A percentile compares a stretch with the other conserved stretches of the same genome.
phyloP scores from a whole-genome alignment of 495 filamentous ascomycete genomes.

The Penicillium canariense region DNA sequence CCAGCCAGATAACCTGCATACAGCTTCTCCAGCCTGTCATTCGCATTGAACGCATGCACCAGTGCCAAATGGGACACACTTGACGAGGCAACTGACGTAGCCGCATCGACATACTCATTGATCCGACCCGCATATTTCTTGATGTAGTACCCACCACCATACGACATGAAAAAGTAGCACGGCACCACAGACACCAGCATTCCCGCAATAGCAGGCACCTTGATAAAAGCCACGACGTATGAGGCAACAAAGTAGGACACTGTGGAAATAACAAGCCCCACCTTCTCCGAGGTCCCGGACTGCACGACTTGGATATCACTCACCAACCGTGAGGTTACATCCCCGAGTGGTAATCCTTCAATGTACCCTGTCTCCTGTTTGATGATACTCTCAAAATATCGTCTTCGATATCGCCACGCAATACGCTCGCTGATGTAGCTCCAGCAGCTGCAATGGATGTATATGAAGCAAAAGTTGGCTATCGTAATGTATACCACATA shows the following conservation, averaged over 20 bases:
- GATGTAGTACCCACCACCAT: slow-evolving; percentile 57
- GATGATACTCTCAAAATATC: slow-evolving; percentile 55
- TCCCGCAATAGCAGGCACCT: slow-evolving; percentile 42
- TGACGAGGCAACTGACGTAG: slow-evolving; percentile 47
- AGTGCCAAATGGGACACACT: slow-evolving; percentile 43
- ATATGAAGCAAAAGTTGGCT: slow-evolving; percentile 59
- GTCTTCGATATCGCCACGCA: slow-evolving; percentile 56
- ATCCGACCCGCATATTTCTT: slow-evolving; percentile 53
- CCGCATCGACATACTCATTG: slow-evolving; percentile 44
- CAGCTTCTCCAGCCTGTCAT: slow-evolving; percentile 46
- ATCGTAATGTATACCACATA: slow-evolving; percentile 61
- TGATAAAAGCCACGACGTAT: slow-evolving; percentile 62
- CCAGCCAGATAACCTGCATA: slow-evolving; percentile 43
- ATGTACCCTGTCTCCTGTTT: slow-evolving; percentile 60
- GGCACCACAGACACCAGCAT: slow-evolving; percentile 58
- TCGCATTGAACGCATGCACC: slow-evolving; percentile 49
- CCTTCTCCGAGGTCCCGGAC: slow-evolving; percentile 63
- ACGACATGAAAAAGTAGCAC: slow-evolving; percentile 61
- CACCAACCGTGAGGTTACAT: slow-evolving; percentile 57
- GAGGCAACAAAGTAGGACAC: slow-evolving; percentile 59
- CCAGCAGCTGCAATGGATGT: slow-evolving; percentile 53
- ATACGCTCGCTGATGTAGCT: slow-evolving; percentile 61
- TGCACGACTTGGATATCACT: slow-evolving; percentile 58
- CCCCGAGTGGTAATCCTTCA: slow-evolving; percentile 50
- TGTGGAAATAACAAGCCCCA: slow-evolving; percentile 57